phyloP scores from a whole-genome alignment of 371 early-diverging fungal species.

The Mucor piriformis region DNA sequence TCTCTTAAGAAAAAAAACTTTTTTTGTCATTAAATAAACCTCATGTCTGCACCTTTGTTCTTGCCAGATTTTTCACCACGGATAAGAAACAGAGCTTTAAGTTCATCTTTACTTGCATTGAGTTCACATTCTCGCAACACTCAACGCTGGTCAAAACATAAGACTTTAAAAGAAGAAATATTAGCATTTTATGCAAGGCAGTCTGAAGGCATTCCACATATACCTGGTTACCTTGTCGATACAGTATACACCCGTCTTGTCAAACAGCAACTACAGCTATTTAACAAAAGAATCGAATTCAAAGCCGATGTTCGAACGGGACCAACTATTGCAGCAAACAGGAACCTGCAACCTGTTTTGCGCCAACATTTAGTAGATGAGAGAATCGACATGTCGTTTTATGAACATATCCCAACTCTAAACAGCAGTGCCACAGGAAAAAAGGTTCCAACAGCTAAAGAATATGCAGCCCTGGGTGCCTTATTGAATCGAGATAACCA shows the following conservation, averaged over 20 bases:
- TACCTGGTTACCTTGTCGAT: constrained; percentile 34
- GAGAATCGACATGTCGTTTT: neutral
- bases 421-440: neutral
- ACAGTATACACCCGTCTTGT: constrained; percentile 40
- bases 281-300: constrained; percentile 6
- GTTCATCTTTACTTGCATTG: neutral
- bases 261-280: constrained; percentile 22
- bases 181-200: constrained; percentile 23
- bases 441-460: constrained; percentile 6
- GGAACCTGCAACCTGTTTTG: neutral
- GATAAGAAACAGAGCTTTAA: neutral
- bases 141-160: constrained; percentile 10
- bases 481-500: constrained; percentile 4
- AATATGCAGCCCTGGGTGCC: constrained; percentile 10
- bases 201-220: constrained; percentile 22
- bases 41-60: constrained; percentile 8
- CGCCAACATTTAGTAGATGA: neutral
- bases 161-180: constrained; percentile 19
- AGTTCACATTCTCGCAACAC: constrained; percentile 9
- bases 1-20: neutral
- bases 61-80: constrained; percentile 1
- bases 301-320: neutral
- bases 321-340: neutral
- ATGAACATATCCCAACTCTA: neutral
- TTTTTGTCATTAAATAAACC: neutral